Conservation (phyloP, 169 alveolate species). For the Eimeria zaria region DNA sequence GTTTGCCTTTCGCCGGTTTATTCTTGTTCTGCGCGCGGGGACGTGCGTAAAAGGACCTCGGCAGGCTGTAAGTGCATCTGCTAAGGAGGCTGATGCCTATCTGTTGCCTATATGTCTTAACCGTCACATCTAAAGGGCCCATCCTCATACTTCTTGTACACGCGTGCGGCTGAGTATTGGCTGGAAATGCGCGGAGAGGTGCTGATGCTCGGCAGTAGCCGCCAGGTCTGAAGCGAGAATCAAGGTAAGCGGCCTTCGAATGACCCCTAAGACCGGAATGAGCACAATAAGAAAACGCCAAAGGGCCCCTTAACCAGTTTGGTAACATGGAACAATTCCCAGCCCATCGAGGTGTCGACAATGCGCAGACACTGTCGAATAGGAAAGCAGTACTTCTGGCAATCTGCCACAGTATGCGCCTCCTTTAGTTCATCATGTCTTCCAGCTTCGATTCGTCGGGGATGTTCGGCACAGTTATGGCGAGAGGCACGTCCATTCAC, state of each 20-base stretch:
- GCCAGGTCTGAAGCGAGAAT: background rate
- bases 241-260: background rate
- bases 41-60: background rate
- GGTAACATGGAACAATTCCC: background rate
- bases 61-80: background rate
- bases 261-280: background rate
- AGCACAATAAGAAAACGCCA: background rate
- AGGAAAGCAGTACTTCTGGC: background rate
- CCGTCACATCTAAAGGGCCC: background rate
- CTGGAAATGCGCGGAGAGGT: background rate
- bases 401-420: background rate
- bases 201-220: background rate
- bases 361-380: background rate
- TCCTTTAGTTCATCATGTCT: background rate
- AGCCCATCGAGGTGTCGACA: background rate
- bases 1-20: constrained; percentile 8
- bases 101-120: background rate
- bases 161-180: background rate
- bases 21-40: background rate
- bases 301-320: background rate
- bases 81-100: background rate
- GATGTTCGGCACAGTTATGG: background rate
- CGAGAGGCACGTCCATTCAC: background rate
- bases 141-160: background rate
- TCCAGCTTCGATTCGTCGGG: background rate